Percentiles rank a stretch among this genome's conserved stretches.
These are phyloP conservation scores for Aspergillus tamarii DNA, from an alignment of 2,329 filamentous ascomycete species.

Conservation along the genomic window DNA sequence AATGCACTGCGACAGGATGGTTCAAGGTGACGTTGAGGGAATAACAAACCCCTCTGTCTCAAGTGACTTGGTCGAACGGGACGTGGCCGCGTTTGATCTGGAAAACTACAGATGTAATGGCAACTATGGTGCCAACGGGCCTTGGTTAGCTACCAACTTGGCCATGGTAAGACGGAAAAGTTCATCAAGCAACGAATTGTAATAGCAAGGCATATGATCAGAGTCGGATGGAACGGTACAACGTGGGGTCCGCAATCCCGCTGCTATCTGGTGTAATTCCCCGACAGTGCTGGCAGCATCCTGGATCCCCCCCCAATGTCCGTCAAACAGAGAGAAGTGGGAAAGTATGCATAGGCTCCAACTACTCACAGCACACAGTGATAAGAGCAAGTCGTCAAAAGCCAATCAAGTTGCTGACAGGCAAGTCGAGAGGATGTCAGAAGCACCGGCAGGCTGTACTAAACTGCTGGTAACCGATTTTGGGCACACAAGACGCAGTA, in stretches of 20 bases:
- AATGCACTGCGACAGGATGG: neutral
- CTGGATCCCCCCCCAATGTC: slow-evolving; percentile 1
- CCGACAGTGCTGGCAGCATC: slow-evolving; percentile 5
- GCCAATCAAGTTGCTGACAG: neutral
- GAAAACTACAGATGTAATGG: slow-evolving; percentile 4
- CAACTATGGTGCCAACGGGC: slow-evolving; percentile 4
- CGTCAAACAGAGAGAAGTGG: slow-evolving; percentile 6
- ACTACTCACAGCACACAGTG: slow-evolving; percentile 1
- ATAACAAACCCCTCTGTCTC: neutral
- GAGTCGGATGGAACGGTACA: slow-evolving; percentile 3
- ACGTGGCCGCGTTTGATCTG: slow-evolving; percentile 7
- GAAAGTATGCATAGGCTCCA: slow-evolving; percentile 3
- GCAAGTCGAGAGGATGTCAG: neutral
- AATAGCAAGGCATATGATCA: neutral
- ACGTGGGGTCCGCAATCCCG: slow-evolving; percentile 2
- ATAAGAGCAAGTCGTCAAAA: neutral
- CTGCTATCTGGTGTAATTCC: slow-evolving; percentile 1
- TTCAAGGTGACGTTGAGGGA: neutral
- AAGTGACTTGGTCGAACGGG: slow-evolving; percentile 4
- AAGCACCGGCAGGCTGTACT: neutral
- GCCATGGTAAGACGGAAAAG: neutral
- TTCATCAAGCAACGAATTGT: slow-evolving; percentile 3
- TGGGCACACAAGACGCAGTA: slow-evolving; percentile 1
- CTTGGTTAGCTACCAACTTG: slow-evolving; percentile 3
- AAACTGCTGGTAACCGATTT: neutral